Percentiles rank a stretch among this genome's conserved stretches.
These are phyloP conservation scores for Lasiosphaeriaceae sp. DNA, from an alignment of 495 filamentous ascomycete species.

Conservation along the genomic window DNA sequence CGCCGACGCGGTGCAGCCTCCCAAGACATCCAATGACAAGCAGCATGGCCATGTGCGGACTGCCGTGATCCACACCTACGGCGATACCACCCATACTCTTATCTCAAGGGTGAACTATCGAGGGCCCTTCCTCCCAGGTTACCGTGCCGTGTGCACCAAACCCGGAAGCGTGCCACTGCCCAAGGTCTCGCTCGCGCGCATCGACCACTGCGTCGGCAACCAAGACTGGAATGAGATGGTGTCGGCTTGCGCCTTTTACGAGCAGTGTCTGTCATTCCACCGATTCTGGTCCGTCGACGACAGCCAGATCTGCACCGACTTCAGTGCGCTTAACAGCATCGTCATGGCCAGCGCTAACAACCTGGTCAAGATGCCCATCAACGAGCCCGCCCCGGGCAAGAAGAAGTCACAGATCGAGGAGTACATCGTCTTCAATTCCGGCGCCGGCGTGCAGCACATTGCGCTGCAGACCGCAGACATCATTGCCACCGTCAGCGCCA, in stretches of 20 bases:
- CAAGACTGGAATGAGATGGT: constrained; percentile 90
- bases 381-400: constrained; percentile 85
- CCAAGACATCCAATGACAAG: constrained; percentile 46
- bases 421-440: constrained; percentile 82
- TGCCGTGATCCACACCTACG: constrained; percentile 81
- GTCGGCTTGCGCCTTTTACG: constrained; percentile 81
- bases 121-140: constrained; percentile 80
- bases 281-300: constrained; percentile 95
- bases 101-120: constrained; percentile 63
- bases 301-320: constrained; percentile 81
- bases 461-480: constrained; percentile 79
- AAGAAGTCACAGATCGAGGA: constrained; percentile 89
- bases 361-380: constrained; percentile 92
- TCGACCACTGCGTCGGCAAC: constrained; percentile 95
- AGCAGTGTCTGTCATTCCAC: constrained; percentile 83
- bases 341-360: constrained; percentile 80
- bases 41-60: constrained; percentile 56
- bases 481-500: constrained; percentile 64
- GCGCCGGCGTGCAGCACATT: constrained; percentile 86
- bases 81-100: constrained; percentile 87
- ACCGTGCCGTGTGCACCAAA: constrained; percentile 43
- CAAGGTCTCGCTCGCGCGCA: constrained; percentile 58
- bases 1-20: constrained; percentile 59
- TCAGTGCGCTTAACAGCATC: constrained; percentile 75
- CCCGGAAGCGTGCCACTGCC: constrained; percentile 44